Base-by-base conservation (phyloP, 139 green algal genomes). In the Monoraphidium neglectum region DNA sequence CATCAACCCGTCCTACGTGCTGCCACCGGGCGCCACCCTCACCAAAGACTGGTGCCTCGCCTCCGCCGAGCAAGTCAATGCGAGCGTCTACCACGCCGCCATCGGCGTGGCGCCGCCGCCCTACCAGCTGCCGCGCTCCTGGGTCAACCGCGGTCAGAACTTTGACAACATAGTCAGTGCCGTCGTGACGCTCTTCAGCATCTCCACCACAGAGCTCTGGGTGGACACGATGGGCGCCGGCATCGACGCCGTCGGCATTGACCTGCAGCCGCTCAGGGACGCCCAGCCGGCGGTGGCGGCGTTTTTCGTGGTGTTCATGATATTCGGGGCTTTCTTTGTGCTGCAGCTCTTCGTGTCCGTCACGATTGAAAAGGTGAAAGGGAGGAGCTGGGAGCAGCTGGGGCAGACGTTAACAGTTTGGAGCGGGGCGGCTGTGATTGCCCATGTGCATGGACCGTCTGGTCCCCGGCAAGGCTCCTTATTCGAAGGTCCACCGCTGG, bases 271-370 rank as follows among this genome's bases (percentile, higher is more conserved):
- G 18, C 35, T 87, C 10, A 49, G 69, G 37, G 77, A 90, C 38
- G 24, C 78, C 57, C 88, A 82, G 32, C 68, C 70, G 0, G 62
- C 78, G 60, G 74, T 88, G 1, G 74, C 72, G 8, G n/a, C 93
- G 53, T 93, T 90, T 77, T 95, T 92, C 68, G 68, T 90, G 49
- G 43, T 82, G 10, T 93, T 93, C 77, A 85, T 93, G 47, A 77
- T 93, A 5, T 51, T 89, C 21, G 72, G 77, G 61, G 23, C 26
- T 15, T 84, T 84, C 69, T 82, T 82, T 54, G 37, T 79, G 24
- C 77, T 87, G 18, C 67, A 77, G 72, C 61, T 78, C 23, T 78
- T 78, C 32, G 43, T 78, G 2, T 49, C 72, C 10, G 79, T 86
- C 15, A 85, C 81, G 15, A 84, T 90, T 28, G 81, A 90, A 28